A percentile compares a stretch with the other conserved stretches of the same genome.
Evolutionary conservation across 192 early-diverging fungal genomes (phyloP).

Genomic region (Lunasporangiospora selenospora): DNA sequence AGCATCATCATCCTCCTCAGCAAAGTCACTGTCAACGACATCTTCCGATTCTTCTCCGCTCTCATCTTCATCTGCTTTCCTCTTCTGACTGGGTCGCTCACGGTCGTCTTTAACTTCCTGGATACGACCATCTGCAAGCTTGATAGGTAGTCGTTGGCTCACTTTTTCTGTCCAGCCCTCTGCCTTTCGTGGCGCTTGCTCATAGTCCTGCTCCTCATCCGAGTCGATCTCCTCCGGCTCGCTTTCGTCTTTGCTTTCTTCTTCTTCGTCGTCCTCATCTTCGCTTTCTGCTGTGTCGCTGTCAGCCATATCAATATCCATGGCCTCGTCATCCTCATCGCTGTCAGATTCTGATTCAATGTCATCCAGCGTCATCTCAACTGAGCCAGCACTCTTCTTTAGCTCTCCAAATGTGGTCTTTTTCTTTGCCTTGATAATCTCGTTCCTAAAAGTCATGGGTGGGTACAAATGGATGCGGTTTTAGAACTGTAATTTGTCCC

Average conservation of each 20-base stretch:
- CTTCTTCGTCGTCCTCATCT: slow-evolving; percentile 52
- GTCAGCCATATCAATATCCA: slow-evolving; percentile 59
- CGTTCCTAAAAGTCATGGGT: slow-evolving; percentile 48
- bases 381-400: slow-evolving; percentile 35
- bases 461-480: too few relatives aligned
- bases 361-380: slow-evolving; percentile 45
- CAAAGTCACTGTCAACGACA: slow-evolving; percentile 31
- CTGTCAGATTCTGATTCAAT: slow-evolving; percentile 27
- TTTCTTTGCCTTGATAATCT: slow-evolving; percentile 50
- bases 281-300: slow-evolving; percentile 60
- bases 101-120: slow-evolving; percentile 51
- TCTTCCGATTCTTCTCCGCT: slow-evolving; percentile 28
- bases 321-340: slow-evolving; percentile 49
- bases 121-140: slow-evolving; percentile 66
- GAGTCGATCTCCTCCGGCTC: slow-evolving; percentile 37
- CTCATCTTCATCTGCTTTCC: slow-evolving; percentile 7
- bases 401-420: slow-evolving; percentile 23
- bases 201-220: slow-evolving; percentile 73
- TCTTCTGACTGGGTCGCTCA: slow-evolving; percentile 33
- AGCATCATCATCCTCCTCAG: slow-evolving; percentile 20
- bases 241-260: slow-evolving; percentile 38
- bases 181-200: slow-evolving; percentile 60
- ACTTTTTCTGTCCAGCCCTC: slow-evolving; percentile 63
- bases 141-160: slow-evolving; percentile 73
- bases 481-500: too few relatives aligned